Base-by-base conservation (phyloP, 768 basidiomycete genomes). In the Paxillus involutus region DNA sequence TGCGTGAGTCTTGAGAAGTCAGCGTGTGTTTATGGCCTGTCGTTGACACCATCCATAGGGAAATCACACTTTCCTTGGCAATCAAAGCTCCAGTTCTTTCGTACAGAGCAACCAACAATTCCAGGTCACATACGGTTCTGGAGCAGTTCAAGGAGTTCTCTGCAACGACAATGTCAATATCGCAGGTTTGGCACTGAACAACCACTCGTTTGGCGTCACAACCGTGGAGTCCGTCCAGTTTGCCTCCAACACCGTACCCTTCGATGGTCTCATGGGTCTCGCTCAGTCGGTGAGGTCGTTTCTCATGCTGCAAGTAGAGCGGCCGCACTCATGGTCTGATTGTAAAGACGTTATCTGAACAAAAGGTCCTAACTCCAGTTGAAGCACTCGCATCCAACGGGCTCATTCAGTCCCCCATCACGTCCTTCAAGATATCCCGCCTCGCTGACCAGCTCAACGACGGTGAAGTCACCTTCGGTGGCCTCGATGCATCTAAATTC, bases 391-490 rank as follows among this genome's bases (percentile, higher is more conserved):
- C 82, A 2, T 56, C 73, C 19, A 73, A 73, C 6, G 83, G 83
- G 32, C 72, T 82, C 49, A 84, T 94, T 52, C 57, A 72, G 29
- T 75, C 79, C 7, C 78, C 89, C 2, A 86, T 94, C 63, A 80
- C 83, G 10, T 89, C 89, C 9, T 92, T 81, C 80, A 92, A 89
- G 73, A 83, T 95, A 52, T 78, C 89, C 3, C 88, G 92, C 53
- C 72, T 86, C 33, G 76, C 80, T 9, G 90, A 93, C 64, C 72
- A 78, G 61, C 66, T 71, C 17, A 73, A 80, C 51, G 87, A 91
- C 59, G 91, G 91, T 47, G 80, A 91, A 71, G 79, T 94, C 54
- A 91, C 91, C 8, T 89, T 94, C 58, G 92, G 91, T 33, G 86
- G 80, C 12, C 77, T 91, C 33, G 89, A 94, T 70, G 12, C 72